Evolutionary conservation across 805 yeast genomes (phyloP).

Genomic region (Scheffersomyces coipomensis): DNA sequence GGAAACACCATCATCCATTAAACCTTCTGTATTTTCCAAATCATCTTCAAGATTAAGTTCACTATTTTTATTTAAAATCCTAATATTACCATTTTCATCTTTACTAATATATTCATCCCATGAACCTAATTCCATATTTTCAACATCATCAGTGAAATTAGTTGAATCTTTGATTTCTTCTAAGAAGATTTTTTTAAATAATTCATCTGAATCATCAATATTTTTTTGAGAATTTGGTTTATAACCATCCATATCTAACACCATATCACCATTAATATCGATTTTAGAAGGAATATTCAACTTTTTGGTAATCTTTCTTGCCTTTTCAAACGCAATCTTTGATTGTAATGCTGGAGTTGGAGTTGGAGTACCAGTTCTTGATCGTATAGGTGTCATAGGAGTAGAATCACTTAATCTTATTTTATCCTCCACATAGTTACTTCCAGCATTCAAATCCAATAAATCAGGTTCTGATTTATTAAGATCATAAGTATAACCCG

Average conservation of each 20-base stretch:
- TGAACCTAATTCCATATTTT: constrained; percentile 20
- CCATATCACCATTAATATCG: constrained; percentile 85
- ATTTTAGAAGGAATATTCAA: constrained; percentile 85
- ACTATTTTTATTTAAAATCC: constrained; percentile 55
- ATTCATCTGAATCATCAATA: constrained; percentile 71
- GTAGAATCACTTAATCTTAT: constrained; percentile 19
- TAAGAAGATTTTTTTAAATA: constrained; percentile 66
- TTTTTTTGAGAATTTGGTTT: constrained; percentile 76
- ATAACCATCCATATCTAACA: constrained; percentile 94
- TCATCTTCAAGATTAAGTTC: constrained; percentile 17
- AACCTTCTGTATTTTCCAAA: constrained; percentile 50
- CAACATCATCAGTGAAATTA: constrained; percentile 7
- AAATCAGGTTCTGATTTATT: constrained; percentile 29
- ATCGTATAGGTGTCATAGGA: constrained; percentile 8
- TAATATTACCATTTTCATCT: constrained; percentile 67
- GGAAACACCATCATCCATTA: constrained; percentile 50
- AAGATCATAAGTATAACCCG: constrained; percentile 12
- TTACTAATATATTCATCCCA: constrained; percentile 43
- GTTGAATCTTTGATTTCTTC: constrained; percentile 56
- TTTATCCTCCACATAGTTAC: constrained; percentile 29
- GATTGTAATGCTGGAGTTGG: constrained; percentile 25
- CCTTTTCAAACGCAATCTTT: constrained; percentile 53
- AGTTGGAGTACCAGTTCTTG: constrained; percentile 13
- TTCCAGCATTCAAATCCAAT: constrained; percentile 27
- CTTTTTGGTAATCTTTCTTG: constrained; percentile 61